A percentile compares a stretch with the other conserved stretches of the same genome.
Evolutionary conservation across 2,329 filamentous ascomycete genomes (phyloP).

Genomic region (Fusarium liriodendri): DNA sequence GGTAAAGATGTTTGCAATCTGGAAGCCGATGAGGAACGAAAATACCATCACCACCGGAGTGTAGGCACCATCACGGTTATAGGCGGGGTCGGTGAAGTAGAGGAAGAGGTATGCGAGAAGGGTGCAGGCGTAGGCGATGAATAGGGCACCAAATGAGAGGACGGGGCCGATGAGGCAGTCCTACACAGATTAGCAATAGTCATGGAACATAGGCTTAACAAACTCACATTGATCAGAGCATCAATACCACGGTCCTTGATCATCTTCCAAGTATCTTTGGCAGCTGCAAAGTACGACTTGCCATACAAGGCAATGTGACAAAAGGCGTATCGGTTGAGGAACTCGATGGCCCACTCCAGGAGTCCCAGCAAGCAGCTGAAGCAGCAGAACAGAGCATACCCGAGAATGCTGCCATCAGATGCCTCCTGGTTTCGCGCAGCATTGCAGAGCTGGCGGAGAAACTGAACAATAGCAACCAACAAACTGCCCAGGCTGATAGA

Average conservation of each 20-base stretch:
- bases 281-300: slow-evolving; percentile 85
- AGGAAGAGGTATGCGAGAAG: slow-evolving; percentile 90
- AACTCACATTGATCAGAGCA: slow-evolving; percentile 77
- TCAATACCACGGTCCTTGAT: slow-evolving; percentile 94
- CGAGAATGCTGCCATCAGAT: slow-evolving; percentile 77
- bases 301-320: slow-evolving; percentile 94
- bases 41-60: slow-evolving; percentile 86
- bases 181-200: slow-evolving; percentile 41
- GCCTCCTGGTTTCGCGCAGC: slow-evolving; percentile 73
- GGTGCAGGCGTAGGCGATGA: slow-evolving; percentile 85
- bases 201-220: rapidly evolving
- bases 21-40: slow-evolving; percentile 88
- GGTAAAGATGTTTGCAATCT: slow-evolving; percentile 90
- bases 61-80: slow-evolving; percentile 76
- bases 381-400: slow-evolving; percentile 75
- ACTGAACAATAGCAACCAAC: slow-evolving; percentile 87
- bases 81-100: slow-evolving; percentile 80
- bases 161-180: slow-evolving; percentile 85
- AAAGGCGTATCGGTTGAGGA: slow-evolving; percentile 93
- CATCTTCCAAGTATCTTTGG: slow-evolving; percentile 91
- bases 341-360: slow-evolving; percentile 86
- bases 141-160: slow-evolving; percentile 80
- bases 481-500: slow-evolving; percentile 89
- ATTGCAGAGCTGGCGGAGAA: slow-evolving; percentile 83
- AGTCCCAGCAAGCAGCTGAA: slow-evolving; percentile 81